Percentiles rank a stretch among this genome's conserved stretches.
Conservation (phyloP, 2,329 filamentous ascomycete genomes). For the Colletotrichum orchidophilum region DNA sequence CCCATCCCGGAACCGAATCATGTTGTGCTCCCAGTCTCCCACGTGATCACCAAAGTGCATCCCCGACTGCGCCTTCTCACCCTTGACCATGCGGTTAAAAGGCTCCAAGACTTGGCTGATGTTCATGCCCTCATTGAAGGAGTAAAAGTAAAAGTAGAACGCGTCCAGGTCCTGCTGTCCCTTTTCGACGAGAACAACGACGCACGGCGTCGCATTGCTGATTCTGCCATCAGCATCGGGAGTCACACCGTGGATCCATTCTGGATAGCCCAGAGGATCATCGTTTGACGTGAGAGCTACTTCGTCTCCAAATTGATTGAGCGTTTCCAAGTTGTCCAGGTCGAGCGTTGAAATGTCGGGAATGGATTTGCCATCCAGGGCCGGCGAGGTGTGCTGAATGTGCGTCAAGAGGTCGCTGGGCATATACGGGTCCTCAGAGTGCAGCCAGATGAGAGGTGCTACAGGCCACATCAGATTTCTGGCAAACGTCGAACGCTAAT, state of each 20-base stretch:
- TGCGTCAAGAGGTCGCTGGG: slow-evolving; percentile 42
- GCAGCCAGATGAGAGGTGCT: slow-evolving; percentile 45
- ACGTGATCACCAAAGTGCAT: slow-evolving; percentile 44
- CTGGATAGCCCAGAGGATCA: slow-evolving; percentile 39
- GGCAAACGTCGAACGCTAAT: neutral
- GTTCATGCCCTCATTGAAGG: slow-evolving; percentile 44
- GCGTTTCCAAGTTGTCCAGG: slow-evolving; percentile 40
- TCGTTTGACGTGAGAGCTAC: slow-evolving; percentile 42
- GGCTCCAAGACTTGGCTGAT: slow-evolving; percentile 45
- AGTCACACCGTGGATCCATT: slow-evolving; percentile 41
- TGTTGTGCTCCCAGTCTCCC: slow-evolving; percentile 45
- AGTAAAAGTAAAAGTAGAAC: slow-evolving; percentile 48
- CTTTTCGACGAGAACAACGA: slow-evolving; percentile 43
- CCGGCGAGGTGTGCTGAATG: slow-evolving; percentile 41
- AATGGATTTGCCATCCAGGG: slow-evolving; percentile 33
- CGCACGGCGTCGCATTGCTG: slow-evolving; percentile 41
- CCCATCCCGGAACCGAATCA: slow-evolving; percentile 42
- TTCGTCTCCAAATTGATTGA: slow-evolving; percentile 36
- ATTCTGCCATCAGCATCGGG: slow-evolving; percentile 37
- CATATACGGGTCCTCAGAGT: slow-evolving; percentile 43
- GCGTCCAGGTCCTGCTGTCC: slow-evolving; percentile 40
- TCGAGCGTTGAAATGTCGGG: slow-evolving; percentile 34
- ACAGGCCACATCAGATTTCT: neutral
- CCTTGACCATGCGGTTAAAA: slow-evolving; percentile 37
- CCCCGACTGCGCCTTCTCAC: slow-evolving; percentile 24